phyloP scores from a whole-genome alignment of 306 rosid genomes.

The Herpetospermum pedunculosum region DNA sequence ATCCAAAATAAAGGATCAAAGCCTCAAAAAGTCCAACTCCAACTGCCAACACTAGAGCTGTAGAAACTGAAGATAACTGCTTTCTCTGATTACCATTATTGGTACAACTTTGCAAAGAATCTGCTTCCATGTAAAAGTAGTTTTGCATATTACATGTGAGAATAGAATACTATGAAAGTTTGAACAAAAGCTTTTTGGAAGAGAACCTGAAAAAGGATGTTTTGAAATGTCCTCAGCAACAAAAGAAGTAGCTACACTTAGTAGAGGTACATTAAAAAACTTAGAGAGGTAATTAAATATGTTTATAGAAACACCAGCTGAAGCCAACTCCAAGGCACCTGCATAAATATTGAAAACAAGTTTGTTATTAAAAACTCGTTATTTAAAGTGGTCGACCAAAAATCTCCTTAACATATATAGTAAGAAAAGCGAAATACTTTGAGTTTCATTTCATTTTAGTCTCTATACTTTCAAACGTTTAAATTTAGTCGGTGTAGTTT shows the following conservation, averaged over 20 bases:
- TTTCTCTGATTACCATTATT: slow-evolving; percentile 36
- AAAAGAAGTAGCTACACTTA: slow-evolving; percentile 85
- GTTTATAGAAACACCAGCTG: slow-evolving; percentile 81
- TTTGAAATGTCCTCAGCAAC: slow-evolving; percentile 87
- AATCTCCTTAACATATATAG: too few species aligned
- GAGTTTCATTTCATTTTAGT: too few species aligned
- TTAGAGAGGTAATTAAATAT: slow-evolving; percentile 76
- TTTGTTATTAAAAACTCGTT: too few species aligned
- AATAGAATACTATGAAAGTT: neutral
- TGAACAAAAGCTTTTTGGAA: neutral
- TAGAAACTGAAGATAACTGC: slow-evolving; percentile 79
- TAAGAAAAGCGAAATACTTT: too few species aligned
- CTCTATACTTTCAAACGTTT: too few species aligned
- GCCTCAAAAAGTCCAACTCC: slow-evolving; percentile 83
- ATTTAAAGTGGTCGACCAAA: too few species aligned
- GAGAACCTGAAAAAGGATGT: slow-evolving; percentile 45
- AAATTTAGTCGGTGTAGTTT: too few species aligned
- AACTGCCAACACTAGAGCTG: slow-evolving; percentile 71
- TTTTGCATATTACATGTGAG: too few species aligned
- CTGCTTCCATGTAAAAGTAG: slow-evolving; percentile 22
- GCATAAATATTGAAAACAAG: too few species aligned
- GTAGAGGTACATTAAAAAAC: slow-evolving; percentile 85
- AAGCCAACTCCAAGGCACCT: slow-evolving; percentile 80
- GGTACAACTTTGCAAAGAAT: slow-evolving; percentile 11
- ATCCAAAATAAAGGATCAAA: slow-evolving; percentile 58